Base-by-base conservation (phyloP, 2,329 filamentous ascomycete species). In the Huntiella decipiens region DNA sequence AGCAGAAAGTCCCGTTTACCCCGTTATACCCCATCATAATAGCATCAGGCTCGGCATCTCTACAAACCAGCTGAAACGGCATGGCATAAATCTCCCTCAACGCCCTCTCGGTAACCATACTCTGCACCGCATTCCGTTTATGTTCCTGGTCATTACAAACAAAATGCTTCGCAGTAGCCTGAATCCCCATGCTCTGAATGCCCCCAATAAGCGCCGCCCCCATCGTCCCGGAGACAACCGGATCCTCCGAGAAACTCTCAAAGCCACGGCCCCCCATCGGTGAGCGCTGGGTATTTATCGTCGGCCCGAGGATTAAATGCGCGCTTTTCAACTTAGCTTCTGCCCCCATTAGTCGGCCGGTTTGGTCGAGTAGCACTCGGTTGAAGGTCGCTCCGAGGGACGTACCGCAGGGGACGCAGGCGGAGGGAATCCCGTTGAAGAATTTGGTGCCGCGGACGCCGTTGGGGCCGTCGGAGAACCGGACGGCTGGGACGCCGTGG, bases 301-400 rank as follows among this genome's bases (percentile, higher is more conserved):
- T 78, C 4, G 74, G 74, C 0, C 74, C 74, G 0, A 92, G 69
- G 13, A 84, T 59, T 7, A 86, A 73, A 57, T 92, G 77, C 28
- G 87, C 66, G 31, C 83, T 83, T 53, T 79, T 77, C 7, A 71
- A 65, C 44, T 72, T 73, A 17, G 79, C 73, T 60, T 92, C 84
- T 28, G 70, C 66, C 3, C 76, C 84, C 56, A 84, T 68, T 43
- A 72, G 79, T 51, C 69, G 67, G 2, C 82, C 84, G 11, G 82
- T 71, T 53, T 75, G 63, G 45, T 77, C 74, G 62, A 91, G 85
- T 43, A 91, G 64, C 2, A 77, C 70, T 38, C 75, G 71, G 57
- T 86, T 84, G 81, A 82, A 92, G 0, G 82, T 91, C 1, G 81
- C 73, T 0, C 80, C 84, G 0, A 80, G 77, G 2, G 82, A 83